Conservation (phyloP, 139 green algal genomes). For the Asterochloris erici region DNA sequence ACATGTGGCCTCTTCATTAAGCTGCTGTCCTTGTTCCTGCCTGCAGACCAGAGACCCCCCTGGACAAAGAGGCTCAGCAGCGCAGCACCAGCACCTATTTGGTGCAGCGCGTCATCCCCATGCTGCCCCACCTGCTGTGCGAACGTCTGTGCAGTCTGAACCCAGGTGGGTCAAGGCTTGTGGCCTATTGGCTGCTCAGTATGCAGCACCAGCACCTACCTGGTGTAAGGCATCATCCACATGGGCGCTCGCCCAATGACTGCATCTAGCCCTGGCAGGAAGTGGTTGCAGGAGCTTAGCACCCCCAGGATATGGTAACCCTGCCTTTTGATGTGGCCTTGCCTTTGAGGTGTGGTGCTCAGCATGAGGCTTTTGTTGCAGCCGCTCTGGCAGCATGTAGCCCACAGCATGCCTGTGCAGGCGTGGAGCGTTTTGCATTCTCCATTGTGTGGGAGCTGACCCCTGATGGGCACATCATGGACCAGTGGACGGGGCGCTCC, state of each 20-base stretch:
- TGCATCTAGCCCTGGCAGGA: no score
- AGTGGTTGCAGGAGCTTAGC: no score
- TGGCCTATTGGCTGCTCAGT: conserved; percentile 24
- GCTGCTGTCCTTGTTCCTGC: neutral
- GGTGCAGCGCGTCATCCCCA: conserved; percentile 74
- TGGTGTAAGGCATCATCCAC: conserved; percentile 65
- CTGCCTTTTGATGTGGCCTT: no score
- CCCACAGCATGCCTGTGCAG: neutral
- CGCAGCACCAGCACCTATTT: conserved; percentile 70
- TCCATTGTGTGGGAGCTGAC: conserved; percentile 88
- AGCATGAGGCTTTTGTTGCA: no score
- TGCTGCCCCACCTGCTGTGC: conserved; percentile 86
- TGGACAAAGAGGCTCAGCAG: conserved; percentile 74
- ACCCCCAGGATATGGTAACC: no score
- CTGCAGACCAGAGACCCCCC: conserved; percentile 39
- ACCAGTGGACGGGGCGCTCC: conserved; percentile 66
- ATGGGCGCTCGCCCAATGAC: conserved; percentile 71
- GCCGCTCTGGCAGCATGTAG: neutral
- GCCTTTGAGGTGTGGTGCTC: no score
- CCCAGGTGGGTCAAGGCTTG: conserved; percentile 36
- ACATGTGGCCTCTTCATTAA: neutral
- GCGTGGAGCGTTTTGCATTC: conserved; percentile 77
- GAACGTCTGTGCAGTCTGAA: conserved; percentile 89
- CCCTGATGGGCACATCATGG: conserved; percentile 43
- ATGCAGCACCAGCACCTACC: conserved; percentile 67